Evolutionary conservation across 169 alveolate genomes (phyloP).

Genomic region (Cryptosporidium xiaoi): DNA sequence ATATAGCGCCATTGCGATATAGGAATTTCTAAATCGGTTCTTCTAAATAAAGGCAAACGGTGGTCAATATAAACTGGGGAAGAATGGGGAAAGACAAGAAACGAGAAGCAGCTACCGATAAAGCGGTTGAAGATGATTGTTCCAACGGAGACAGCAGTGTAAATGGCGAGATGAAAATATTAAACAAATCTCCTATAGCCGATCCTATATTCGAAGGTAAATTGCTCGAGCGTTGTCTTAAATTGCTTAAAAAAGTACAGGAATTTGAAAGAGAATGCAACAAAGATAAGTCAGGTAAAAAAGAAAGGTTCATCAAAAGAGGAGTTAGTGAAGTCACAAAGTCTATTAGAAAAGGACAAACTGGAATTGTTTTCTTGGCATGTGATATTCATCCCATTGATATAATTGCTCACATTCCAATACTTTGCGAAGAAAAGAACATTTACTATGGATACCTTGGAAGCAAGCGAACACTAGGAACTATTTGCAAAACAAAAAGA

Average conservation of each 20-base stretch:
- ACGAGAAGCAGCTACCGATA: constrained; percentile 12
- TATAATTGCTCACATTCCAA: constrained; percentile 94
- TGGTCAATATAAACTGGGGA: not conserved
- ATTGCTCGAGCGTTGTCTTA: constrained; percentile 86
- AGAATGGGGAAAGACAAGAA: constrained; percentile 10
- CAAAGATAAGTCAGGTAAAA: constrained; percentile 73
- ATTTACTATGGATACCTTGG: constrained; percentile 93
- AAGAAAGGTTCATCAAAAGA: constrained; percentile 83
- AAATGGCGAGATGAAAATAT: constrained; percentile 36
- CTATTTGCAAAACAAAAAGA: constrained; percentile 93
- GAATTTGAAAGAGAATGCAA: constrained; percentile 80
- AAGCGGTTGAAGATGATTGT: constrained; percentile 2
- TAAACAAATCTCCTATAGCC: constrained; percentile 92
- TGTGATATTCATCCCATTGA: constrained; percentile 97
- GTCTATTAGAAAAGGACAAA: constrained; percentile 89
- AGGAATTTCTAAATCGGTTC: too few species aligned
- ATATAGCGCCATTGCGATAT: not conserved
- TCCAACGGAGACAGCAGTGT: not conserved
- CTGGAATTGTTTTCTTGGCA: constrained; percentile 93
- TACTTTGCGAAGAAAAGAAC: constrained; percentile 93
- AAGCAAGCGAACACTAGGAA: constrained; percentile 91
- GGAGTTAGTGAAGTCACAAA: constrained; percentile 97
- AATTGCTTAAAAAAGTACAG: constrained; percentile 85
- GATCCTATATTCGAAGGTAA: constrained; percentile 92
- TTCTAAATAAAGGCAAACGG: not conserved